Conservation (phyloP, 768 basidiomycete genomes). For the Porphyrellus cyaneotinctus region DNA sequence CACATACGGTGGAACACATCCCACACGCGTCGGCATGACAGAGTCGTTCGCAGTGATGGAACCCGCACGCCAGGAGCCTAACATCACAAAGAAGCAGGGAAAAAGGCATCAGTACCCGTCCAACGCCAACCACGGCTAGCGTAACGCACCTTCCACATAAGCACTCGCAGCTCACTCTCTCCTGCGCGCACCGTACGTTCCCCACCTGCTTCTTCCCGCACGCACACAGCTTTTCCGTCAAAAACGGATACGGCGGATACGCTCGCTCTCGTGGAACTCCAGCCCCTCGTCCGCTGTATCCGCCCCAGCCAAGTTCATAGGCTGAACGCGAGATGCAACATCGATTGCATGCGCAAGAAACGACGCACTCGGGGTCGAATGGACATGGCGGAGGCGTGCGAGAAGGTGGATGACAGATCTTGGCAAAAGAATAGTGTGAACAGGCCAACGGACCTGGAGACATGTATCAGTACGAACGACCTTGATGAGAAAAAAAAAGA, state of each 20-base stretch:
- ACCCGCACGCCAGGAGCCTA: slow-evolving; percentile 77
- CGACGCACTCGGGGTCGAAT: slow-evolving; percentile 60
- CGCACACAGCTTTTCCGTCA: slow-evolving; percentile 77
- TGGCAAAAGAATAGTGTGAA: slow-evolving; percentile 66
- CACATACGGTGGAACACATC: slow-evolving; percentile 69
- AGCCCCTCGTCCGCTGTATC: slow-evolving; percentile 26
- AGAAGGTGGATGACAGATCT: slow-evolving; percentile 75
- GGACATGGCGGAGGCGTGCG: slow-evolving; percentile 60
- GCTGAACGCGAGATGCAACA: slow-evolving; percentile 37
- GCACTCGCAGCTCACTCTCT: slow-evolving; percentile 74
- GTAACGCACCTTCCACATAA: slow-evolving; percentile 66
- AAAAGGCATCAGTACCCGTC: neutral
- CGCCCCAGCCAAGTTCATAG: slow-evolving; percentile 24
- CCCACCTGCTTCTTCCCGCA: slow-evolving; percentile 82
- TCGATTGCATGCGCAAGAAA: slow-evolving; percentile 82
- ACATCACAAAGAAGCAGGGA: neutral
- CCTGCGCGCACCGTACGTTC: slow-evolving; percentile 82
- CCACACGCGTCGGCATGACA: slow-evolving; percentile 88
- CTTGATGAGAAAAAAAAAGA: neutral
- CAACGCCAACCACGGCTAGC: neutral
- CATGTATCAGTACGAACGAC: neutral
- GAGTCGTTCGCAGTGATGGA: slow-evolving; percentile 76
- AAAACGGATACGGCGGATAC: slow-evolving; percentile 87
- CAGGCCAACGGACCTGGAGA: slow-evolving; percentile 63
- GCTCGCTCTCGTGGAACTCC: slow-evolving; percentile 3